Conservation (phyloP, 257 asterid species). For the Echium plantagineum region DNA sequence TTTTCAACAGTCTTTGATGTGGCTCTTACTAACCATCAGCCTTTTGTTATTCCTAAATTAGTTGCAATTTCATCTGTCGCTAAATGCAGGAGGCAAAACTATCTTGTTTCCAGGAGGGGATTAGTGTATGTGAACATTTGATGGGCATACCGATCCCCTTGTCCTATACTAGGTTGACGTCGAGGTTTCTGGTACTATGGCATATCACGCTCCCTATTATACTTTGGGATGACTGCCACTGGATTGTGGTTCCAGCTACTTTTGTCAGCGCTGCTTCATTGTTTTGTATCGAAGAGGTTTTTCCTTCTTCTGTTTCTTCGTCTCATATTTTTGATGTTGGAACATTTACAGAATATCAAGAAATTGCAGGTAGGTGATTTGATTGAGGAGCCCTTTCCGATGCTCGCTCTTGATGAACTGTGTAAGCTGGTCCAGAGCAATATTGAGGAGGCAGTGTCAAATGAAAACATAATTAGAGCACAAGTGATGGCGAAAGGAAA, state of each 20-base stretch:
- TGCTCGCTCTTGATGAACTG: conserved; percentile 89
- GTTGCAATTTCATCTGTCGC: not conserved
- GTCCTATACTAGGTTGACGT: conserved; percentile 82
- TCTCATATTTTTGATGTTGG: not conserved
- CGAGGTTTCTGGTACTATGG: conserved; percentile 93
- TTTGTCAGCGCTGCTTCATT: conserved; percentile 89
- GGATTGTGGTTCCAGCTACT: conserved; percentile 98
- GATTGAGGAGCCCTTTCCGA: conserved; percentile 91
- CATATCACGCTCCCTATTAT: conserved; percentile 89
- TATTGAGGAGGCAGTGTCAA: conserved; percentile 43
- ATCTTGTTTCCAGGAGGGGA: conserved; percentile 73
- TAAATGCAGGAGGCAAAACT: conserved; percentile 69
- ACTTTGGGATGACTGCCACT: conserved; percentile 95
- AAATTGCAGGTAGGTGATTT: conserved; percentile 80
- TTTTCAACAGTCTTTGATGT: too few species aligned
- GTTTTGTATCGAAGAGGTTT: conserved; percentile 91
- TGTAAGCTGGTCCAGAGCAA: conserved; percentile 44
- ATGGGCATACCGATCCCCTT: conserved; percentile 83
- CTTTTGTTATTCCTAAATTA: too few species aligned
- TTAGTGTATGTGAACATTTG: conserved; percentile 77
- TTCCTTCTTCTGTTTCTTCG: conserved; percentile 2
- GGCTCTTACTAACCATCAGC: too few species aligned
- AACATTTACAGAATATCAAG: not conserved
- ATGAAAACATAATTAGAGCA: conserved; percentile 44
- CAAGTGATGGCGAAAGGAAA: conserved; percentile 34